A percentile compares a stretch with the other conserved stretches of the same genome.
These are phyloP conservation scores for Hemisphaericaspora subhashii DNA, from an alignment of 1,139 yeast species.

Conservation along the genomic window DNA sequence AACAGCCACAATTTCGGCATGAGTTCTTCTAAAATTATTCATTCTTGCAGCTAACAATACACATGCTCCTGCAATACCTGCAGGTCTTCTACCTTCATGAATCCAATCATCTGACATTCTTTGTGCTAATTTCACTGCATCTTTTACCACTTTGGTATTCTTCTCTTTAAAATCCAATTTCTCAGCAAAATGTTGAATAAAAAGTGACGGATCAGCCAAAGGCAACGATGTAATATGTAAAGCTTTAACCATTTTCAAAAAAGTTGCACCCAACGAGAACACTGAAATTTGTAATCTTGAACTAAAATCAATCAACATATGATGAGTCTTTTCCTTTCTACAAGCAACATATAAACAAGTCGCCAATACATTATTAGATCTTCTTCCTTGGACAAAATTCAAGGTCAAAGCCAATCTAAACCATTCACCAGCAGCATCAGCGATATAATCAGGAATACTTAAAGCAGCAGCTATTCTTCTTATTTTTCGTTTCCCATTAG, in stretches of 20 bases:
- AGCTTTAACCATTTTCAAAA: conserved; percentile 82
- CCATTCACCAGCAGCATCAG: conserved; percentile 87
- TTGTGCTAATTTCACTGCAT: conserved; percentile 83
- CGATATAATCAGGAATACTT: conserved; percentile 76
- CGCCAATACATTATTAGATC: conserved; percentile 92
- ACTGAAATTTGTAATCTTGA: conserved; percentile 88
- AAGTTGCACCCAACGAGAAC: conserved; percentile 93
- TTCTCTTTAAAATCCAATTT: conserved; percentile 73
- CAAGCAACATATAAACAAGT: conserved; percentile 95
- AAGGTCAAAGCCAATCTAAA: conserved; percentile 80
- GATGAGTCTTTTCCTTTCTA: conserved; percentile 85
- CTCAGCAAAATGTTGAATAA: conserved; percentile 91
- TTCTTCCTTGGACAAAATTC: conserved; percentile 92
- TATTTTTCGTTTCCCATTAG: conserved; percentile 77
- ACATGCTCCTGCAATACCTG: conserved; percentile 98
- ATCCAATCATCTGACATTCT: conserved; percentile 96
- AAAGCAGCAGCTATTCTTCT: conserved; percentile 77
- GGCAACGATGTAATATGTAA: conserved; percentile 77
- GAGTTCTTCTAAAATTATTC: conserved; percentile 91
- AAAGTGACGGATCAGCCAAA: conserved; percentile 89
- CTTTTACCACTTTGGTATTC: conserved; percentile 74
- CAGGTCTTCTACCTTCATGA: conserved; percentile 94
- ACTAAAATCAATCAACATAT: conserved; percentile 93
- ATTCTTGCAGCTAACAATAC: conserved; percentile 88
- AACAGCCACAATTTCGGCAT: conserved; percentile 90